Base-by-base conservation (phyloP, 2,329 filamentous ascomycete genomes). In the Colletotrichum chlorophyti region DNA sequence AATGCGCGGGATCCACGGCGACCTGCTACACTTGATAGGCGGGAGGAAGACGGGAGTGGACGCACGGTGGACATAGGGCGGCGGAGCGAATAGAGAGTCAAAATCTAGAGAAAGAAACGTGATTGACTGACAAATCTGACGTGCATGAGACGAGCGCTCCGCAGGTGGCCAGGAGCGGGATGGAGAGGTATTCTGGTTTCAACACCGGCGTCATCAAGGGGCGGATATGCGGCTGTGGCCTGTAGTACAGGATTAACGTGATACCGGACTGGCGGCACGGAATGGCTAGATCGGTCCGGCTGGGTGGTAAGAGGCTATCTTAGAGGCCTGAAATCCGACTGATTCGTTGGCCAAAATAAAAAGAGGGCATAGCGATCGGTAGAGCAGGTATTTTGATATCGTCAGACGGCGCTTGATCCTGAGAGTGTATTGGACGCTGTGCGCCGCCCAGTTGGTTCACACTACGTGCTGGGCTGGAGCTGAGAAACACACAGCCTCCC, bases 251-350 rank as follows among this genome's bases (percentile, higher is more conserved):
- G 40, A 47, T 42, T 51, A 45, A 26, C 10, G 51, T 50, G 54
- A 37, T 34, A 40, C 32, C 26, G 27, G 43, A 26, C 26, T n/a
- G 51, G 45, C 38, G 51, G 43, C 43, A 38, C 32, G 32, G 19
- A 49, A 32, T 55, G 57, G 57, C 57, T 59, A 51, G 43, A 57
- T 59, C 37, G 45, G 45, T 53, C 57, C 57, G 40, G 57, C 51
- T 43, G 43, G 24, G 31, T 21, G 57, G 57, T 55, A 49, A n/a
- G 27, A 49, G 50, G 15, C 50, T 51, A 59, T 35, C 38, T 54
- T 32, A 49, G 38, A 57, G 51, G 51, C 51, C 51, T 19, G 31
- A 40, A 31, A 37, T 26, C 8, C 55, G 19, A 52, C 27, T n/a
- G 24, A 15, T 19, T 12, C 23, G 19, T 19, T 24, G 31, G 31